These are phyloP conservation scores for Stagonosporopsis tanaceti DNA, from an alignment of 2,329 filamentous ascomycete species.

Conservation along the genomic window DNA sequence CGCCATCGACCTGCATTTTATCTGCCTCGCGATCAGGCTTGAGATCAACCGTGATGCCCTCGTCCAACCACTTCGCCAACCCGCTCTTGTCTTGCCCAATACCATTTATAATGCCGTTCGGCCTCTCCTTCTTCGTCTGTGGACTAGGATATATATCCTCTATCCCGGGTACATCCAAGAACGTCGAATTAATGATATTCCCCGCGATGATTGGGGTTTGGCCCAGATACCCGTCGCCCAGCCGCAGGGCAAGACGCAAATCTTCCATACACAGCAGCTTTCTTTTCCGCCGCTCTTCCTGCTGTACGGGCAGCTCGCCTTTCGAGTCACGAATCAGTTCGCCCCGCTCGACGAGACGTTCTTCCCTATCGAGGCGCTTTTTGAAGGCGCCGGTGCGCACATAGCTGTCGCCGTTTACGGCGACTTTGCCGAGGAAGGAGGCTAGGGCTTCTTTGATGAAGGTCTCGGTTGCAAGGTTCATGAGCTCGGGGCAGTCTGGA, in stretches of 20 bases:
- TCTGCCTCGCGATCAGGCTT: conserved; percentile 20
- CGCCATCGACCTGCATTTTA: conserved; percentile 47
- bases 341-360: conserved; percentile 75
- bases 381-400: conserved; percentile 83
- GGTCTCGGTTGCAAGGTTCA: conserved; percentile 68
- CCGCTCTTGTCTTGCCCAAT: conserved; percentile 32
- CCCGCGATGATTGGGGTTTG: conserved; percentile 80
- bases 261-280: conserved; percentile 80
- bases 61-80: conserved; percentile 14
- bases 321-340: conserved; percentile 77
- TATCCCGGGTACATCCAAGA: conserved; percentile 63
- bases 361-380: conserved; percentile 76
- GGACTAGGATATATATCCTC: conserved; percentile 31
- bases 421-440: conserved; percentile 62
- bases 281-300: conserved; percentile 75
- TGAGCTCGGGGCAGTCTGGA: conserved; percentile 64
- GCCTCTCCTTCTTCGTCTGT: conserved; percentile 6
- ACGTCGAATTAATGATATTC: conserved; percentile 70
- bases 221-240: conserved; percentile 78
- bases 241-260: conserved; percentile 75
- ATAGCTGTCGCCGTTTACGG: conserved; percentile 61
- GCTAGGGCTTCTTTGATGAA: conserved; percentile 69
- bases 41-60: conserved; percentile 12
- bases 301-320: conserved; percentile 81
- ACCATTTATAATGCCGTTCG: conserved; percentile 21